Percentiles rank a stretch among this genome's conserved stretches.
These are phyloP conservation scores for Quercus parvula DNA, from an alignment of 306 rosid species.

Conservation along the genomic window DNA sequence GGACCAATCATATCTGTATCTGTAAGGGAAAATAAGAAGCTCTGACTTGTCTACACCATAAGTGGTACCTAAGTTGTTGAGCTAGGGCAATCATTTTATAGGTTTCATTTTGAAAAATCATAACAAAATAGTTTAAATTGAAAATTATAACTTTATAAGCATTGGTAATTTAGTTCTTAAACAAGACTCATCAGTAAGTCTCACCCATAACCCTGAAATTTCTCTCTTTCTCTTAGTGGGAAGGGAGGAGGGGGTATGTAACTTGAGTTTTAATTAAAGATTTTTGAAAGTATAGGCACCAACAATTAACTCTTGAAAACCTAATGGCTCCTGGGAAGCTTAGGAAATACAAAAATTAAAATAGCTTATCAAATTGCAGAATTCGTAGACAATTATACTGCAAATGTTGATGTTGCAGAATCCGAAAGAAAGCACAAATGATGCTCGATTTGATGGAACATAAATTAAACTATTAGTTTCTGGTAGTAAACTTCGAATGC, in stretches of 20 bases:
- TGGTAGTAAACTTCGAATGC: too few species aligned
- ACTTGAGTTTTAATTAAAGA: not conserved
- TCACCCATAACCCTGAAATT: not conserved
- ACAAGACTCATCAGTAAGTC: not conserved
- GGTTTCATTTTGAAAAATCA: not conserved
- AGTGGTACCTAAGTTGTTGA: not conserved
- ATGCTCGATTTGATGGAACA: too few species aligned
- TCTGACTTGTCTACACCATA: not conserved
- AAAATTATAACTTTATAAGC: not conserved
- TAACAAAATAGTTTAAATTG: not conserved
- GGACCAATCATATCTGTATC: too few species aligned
- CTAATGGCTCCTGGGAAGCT: too few species aligned
- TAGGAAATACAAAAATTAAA: not conserved
- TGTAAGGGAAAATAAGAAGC: not conserved
- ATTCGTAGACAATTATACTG: not conserved
- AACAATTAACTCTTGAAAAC: not conserved
- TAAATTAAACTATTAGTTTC: too few species aligned
- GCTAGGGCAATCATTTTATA: not conserved
- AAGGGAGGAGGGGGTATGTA: not conserved
- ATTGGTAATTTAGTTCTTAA: not conserved
- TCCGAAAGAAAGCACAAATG: too few species aligned
- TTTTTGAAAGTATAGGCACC: not conserved
- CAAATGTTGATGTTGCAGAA: not conserved
- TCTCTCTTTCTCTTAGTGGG: too few species aligned
- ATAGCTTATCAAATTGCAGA: not conserved